phyloP scores from a whole-genome alignment of 2,329 filamentous ascomycete genomes.

The Aspergillus transmontanensis region DNA sequence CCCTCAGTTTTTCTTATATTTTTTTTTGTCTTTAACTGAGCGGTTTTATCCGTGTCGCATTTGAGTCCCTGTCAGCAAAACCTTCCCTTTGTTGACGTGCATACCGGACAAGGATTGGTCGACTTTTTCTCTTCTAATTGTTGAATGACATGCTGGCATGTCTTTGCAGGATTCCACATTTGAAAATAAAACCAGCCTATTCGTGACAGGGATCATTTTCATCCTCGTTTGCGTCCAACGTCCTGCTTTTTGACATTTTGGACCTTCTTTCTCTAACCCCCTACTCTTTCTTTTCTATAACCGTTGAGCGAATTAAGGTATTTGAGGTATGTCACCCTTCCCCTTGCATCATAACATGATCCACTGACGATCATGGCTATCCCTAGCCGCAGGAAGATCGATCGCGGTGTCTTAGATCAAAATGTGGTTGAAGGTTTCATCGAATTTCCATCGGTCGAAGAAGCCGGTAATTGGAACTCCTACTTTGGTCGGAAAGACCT shows the following conservation, averaged over 20 bases:
- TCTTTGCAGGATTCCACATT: slow-evolving; percentile 15
- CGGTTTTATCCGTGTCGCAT: background rate
- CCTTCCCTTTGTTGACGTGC: slow-evolving; percentile 3
- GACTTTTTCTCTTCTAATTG: background rate
- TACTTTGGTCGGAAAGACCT: slow-evolving; percentile 48
- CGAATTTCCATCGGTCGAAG: slow-evolving; percentile 46
- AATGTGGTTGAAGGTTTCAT: slow-evolving; percentile 58
- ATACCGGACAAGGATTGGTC: slow-evolving; percentile 3
- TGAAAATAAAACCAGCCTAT: background rate
- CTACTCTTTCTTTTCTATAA: background rate
- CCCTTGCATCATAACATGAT: background rate
- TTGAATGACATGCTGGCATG: slow-evolving; percentile 26
- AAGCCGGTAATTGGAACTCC: slow-evolving; percentile 50
- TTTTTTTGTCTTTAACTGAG: too few relatives aligned
- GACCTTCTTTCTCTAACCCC: background rate
- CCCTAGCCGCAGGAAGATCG: background rate
- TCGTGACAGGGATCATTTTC: background rate
- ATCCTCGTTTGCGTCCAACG: background rate
- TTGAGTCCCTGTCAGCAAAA: background rate
- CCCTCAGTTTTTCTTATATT: background rate
- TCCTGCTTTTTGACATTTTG: too few relatives aligned
- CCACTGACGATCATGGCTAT: background rate
- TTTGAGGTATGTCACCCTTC: background rate
- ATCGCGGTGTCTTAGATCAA: slow-evolving; percentile 17
- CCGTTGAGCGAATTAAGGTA: background rate